Conservation (phyloP, 192 early-diverging fungal genomes). For the Entomortierella chlamydospora region DNA sequence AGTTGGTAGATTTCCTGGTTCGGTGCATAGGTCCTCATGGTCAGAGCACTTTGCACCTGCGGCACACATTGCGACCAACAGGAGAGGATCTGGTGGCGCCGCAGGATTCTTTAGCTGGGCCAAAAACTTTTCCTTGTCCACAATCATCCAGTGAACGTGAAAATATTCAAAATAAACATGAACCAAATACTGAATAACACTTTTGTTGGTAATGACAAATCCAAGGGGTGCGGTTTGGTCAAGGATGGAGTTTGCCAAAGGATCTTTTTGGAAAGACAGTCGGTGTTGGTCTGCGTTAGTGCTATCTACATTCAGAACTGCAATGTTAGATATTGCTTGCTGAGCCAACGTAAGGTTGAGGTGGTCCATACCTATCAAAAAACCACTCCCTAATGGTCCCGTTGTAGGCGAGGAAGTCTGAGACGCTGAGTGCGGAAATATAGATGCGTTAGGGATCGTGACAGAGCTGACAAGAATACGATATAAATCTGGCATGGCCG, state of each 20-base stretch:
- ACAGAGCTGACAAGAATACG: conserved; percentile 45
- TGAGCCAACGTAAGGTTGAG: conserved; percentile 18
- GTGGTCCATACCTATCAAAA: conserved; percentile 27
- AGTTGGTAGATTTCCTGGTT: conserved; percentile 41
- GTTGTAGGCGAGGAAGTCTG: neutral
- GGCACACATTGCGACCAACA: conserved; percentile 50
- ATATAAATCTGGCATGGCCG: conserved; percentile 42
- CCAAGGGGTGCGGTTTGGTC: conserved; percentile 32
- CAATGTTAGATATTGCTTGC: conserved; percentile 19
- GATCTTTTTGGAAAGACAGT: conserved; percentile 39
- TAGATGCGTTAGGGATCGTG: conserved; percentile 36
- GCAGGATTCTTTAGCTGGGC: conserved; percentile 35
- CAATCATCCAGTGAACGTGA: conserved; percentile 51
- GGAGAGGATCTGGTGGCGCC: conserved; percentile 34
- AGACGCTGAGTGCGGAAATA: conserved; percentile 3
- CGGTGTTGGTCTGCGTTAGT: conserved; percentile 28
- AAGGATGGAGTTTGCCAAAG: conserved; percentile 7
- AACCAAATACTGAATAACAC: conserved; percentile 51
- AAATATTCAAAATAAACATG: conserved; percentile 53
- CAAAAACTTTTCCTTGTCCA: conserved; percentile 48
- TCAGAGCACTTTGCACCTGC: conserved; percentile 53
- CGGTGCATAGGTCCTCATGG: conserved; percentile 36
- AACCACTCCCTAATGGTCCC: neutral
- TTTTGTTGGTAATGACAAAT: conserved; percentile 53
- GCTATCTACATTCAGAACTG: conserved; percentile 30